These are phyloP conservation scores for Coemansia sp. DNA, from an alignment of 192 early-diverging fungal genomes.

Conservation along the genomic window DNA sequence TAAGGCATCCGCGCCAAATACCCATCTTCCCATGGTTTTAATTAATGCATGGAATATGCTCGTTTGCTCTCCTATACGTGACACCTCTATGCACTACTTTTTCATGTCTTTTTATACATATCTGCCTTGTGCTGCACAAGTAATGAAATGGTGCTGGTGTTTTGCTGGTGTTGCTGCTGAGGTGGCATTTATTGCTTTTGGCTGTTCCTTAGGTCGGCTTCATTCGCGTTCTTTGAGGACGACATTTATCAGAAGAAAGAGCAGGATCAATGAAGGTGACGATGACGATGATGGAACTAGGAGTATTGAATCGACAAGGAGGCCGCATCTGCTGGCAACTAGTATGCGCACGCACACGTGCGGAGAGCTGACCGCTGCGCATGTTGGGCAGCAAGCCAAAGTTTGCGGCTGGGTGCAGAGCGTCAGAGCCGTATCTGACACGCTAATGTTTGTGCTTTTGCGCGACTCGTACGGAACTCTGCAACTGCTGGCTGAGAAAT, in stretches of 20 bases:
- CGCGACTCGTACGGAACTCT: slow-evolving; percentile 75
- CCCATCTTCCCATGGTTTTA: not conserved
- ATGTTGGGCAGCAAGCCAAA: slow-evolving; percentile 66
- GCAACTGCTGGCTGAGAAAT: slow-evolving; percentile 61
- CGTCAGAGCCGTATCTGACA: slow-evolving; percentile 66
- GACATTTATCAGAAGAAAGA: not conserved
- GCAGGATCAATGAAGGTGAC: not conserved
- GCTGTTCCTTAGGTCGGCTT: not conserved
- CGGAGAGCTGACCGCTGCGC: slow-evolving; percentile 61
- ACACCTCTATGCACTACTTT: too few relatives aligned
- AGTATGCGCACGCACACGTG: slow-evolving; percentile 74
- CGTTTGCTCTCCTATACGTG: too few relatives aligned
- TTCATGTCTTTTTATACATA: too few relatives aligned
- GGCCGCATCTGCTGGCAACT: slow-evolving; percentile 21
- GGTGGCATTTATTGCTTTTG: not conserved
- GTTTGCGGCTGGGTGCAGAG: slow-evolving; percentile 75
- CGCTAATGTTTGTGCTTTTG: slow-evolving; percentile 74
- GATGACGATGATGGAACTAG: too few relatives aligned
- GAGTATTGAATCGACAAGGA: not conserved
- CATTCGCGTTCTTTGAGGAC: not conserved
- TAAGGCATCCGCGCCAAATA: slow-evolving; percentile 2
- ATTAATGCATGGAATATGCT: not conserved
- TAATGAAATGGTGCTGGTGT: too few relatives aligned
- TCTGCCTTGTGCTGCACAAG: too few relatives aligned
- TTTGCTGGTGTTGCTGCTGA: too few relatives aligned